These are phyloP conservation scores for Gynostemma pentaphyllum DNA, from an alignment of 306 rosid species.

Conservation along the genomic window DNA sequence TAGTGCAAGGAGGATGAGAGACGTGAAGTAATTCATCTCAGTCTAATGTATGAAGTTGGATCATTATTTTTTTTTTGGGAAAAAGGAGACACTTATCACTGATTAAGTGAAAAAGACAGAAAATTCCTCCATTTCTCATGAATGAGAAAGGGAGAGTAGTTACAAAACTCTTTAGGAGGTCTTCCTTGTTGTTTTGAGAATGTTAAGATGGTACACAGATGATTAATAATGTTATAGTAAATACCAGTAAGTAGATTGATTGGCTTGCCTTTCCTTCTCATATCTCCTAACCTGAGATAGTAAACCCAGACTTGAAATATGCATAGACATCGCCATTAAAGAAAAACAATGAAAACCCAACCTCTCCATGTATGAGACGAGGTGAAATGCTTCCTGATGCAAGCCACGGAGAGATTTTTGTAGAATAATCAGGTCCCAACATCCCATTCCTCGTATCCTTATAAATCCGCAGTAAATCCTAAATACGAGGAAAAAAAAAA, in stretches of 20 bases:
- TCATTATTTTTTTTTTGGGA: too few relatives aligned
- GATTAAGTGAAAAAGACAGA: too few relatives aligned
- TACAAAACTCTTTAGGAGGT: too few relatives aligned
- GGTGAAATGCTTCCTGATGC: slow-evolving; percentile 92
- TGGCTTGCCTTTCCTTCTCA: slow-evolving; percentile 70
- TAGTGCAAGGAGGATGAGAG: not conserved
- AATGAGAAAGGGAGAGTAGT: too few relatives aligned
- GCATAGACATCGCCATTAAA: not conserved
- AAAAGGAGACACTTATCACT: too few relatives aligned
- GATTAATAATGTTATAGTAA: slow-evolving; percentile 10
- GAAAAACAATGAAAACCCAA: slow-evolving; percentile 19
- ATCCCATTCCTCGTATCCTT: slow-evolving; percentile 90
- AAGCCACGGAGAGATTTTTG: slow-evolving; percentile 97
- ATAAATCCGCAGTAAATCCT: slow-evolving; percentile 71
- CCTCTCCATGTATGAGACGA: slow-evolving; percentile 79
- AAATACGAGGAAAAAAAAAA: slow-evolving; percentile 10
- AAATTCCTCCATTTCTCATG: too few relatives aligned
- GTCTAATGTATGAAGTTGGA: not conserved
- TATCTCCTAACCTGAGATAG: slow-evolving; percentile 70
- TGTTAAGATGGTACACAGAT: not conserved
- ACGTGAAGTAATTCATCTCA: not conserved
- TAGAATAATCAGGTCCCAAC: slow-evolving; percentile 91
- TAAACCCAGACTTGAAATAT: slow-evolving; percentile 1
- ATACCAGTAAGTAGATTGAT: slow-evolving; percentile 93
- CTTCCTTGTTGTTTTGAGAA: not conserved